These are phyloP conservation scores for Acidiella bohemica DNA, from an alignment of 495 filamentous ascomycete species.

Conservation along the genomic window DNA sequence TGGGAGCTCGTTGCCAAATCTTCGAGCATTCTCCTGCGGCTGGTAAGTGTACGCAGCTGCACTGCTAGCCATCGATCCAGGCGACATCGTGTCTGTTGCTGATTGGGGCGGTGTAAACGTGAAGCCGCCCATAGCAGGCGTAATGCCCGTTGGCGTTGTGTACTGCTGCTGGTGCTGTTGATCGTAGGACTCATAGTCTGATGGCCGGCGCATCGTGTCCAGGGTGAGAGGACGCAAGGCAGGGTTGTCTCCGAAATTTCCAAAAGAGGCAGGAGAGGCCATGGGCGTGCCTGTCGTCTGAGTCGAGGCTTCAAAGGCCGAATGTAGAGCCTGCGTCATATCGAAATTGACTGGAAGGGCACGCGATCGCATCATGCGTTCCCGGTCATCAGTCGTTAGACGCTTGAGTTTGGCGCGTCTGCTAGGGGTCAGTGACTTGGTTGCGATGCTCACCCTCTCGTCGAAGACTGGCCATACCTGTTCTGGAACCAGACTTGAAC, in stretches of 20 bases:
- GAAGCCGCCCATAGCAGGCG: conserved; percentile 47
- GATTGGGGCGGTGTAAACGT: conserved; percentile 41
- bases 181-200: conserved; percentile 37
- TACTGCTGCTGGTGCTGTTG: conserved; percentile 29
- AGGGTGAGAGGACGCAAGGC: conserved; percentile 50
- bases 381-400: conserved; percentile 80
- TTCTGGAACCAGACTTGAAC: conserved; percentile 99
- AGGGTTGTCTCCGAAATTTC: conserved; percentile 25
- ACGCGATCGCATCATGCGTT: conserved; percentile 85
- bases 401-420: conserved; percentile 74
- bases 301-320: conserved; percentile 48
- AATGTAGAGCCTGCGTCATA: conserved; percentile 77
- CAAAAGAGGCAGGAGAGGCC: conserved; percentile 40
- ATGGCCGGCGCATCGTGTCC: conserved; percentile 40
- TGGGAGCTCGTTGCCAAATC: conserved; percentile 22
- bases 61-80: conserved; percentile 21
- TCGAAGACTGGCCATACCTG: too few species aligned
- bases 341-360: conserved; percentile 87
- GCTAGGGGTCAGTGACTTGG: neutral
- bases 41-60: conserved; percentile 22
- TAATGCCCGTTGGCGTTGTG: conserved; percentile 47
- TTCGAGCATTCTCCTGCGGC: conserved; percentile 14
- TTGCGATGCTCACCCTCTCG: conserved; percentile 36
- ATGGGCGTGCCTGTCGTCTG: conserved; percentile 38
- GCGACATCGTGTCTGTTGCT: conserved; percentile 28